Conservation (phyloP, 169 alveolate genomes). For the Plasmodium malariae region DNA sequence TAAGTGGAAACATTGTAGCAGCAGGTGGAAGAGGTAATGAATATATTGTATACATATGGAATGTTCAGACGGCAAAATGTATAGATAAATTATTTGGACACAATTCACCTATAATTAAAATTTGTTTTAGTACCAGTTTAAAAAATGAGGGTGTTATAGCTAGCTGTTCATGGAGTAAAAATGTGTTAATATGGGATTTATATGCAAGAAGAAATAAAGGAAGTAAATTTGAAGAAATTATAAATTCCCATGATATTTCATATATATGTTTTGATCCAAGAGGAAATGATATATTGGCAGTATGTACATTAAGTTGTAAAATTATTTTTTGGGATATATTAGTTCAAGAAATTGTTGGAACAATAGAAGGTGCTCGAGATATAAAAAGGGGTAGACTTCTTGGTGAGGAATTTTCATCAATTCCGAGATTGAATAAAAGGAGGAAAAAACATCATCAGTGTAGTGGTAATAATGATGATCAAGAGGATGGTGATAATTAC, state of each 20-base stretch:
- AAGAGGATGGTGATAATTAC: background rate
- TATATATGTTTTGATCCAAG: constrained; percentile 92
- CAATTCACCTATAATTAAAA: constrained; percentile 93
- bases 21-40: constrained; percentile 97
- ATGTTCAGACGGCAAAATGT: constrained; percentile 84
- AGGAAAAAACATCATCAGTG: background rate
- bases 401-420: constrained; percentile 84
- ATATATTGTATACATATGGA: constrained; percentile 87
- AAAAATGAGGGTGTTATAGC: constrained; percentile 89
- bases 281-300: constrained; percentile 93
- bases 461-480: background rate
- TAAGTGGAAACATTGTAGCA: constrained; percentile 96
- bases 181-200: constrained; percentile 91
- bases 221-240: constrained; percentile 91
- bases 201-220: constrained; percentile 91
- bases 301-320: constrained; percentile 87
- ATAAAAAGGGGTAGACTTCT: constrained; percentile 86
- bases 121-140: constrained; percentile 90
- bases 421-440: constrained; percentile 48
- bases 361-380: constrained; percentile 91
- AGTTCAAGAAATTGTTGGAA: constrained; percentile 86
- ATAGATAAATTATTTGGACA: constrained; percentile 92
- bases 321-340: constrained; percentile 89
- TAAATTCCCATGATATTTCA: constrained; percentile 91
- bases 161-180: constrained; percentile 97